Percentiles rank a stretch among this genome's conserved stretches.
Conservation (phyloP, 148 eudicot genomes). For the Simmondsia chinensis region DNA sequence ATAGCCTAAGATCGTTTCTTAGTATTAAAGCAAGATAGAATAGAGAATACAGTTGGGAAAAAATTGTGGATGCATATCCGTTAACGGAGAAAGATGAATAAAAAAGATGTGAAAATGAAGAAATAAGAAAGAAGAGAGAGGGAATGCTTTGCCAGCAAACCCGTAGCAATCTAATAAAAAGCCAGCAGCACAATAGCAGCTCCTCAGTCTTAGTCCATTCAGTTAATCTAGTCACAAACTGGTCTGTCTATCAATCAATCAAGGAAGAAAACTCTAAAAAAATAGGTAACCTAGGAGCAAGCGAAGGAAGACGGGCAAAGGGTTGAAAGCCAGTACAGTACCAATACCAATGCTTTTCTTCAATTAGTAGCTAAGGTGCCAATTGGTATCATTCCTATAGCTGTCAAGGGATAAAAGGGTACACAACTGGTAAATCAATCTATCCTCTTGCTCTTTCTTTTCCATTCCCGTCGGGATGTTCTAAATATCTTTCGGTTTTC, state of each 20-base stretch:
- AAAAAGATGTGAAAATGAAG: not conserved
- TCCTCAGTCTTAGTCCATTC: not conserved
- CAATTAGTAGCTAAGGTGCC: not conserved
- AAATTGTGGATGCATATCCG: not conserved
- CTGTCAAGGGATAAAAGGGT: too few relatives aligned
- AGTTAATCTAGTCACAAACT: not conserved
- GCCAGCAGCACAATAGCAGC: too few relatives aligned
- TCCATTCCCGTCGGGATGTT: too few relatives aligned
- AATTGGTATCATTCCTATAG: too few relatives aligned
- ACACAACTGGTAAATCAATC: too few relatives aligned
- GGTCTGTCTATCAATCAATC: slow-evolving; percentile 1
- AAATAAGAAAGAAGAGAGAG: not conserved
- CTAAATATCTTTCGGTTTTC: too few relatives aligned
- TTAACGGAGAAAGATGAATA: not conserved
- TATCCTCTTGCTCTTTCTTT: too few relatives aligned
- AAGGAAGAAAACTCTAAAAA: not conserved
- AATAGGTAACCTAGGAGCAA: slow-evolving; percentile 1
- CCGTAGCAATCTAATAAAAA: not conserved
- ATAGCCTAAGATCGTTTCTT: too few relatives aligned
- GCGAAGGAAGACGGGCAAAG: not conserved
- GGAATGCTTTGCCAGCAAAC: not conserved
- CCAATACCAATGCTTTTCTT: not conserved
- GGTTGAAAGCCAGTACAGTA: not conserved
- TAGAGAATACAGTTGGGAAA: too few relatives aligned
- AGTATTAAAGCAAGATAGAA: too few relatives aligned